A percentile compares a stretch with the other conserved stretches of the same genome.
Evolutionary conservation across 352 stramenopile species (phyloP).

Genomic region (Phytophthora pluvialis): DNA sequence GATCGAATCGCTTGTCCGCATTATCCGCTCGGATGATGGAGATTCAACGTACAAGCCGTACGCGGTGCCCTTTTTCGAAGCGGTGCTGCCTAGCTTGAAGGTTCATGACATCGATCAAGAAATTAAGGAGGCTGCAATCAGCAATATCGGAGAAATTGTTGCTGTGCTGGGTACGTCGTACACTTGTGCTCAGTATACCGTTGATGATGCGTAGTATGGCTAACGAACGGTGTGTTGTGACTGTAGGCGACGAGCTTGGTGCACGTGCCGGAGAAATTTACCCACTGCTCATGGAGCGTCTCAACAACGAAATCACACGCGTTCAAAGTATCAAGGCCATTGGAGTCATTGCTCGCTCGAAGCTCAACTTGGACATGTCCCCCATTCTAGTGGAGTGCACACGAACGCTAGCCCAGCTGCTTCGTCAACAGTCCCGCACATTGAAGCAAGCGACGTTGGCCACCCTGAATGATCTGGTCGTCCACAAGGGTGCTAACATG

Average conservation of each 20-base stretch:
- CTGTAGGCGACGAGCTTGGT: slow-evolving; percentile 81
- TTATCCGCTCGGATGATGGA: slow-evolving; percentile 65
- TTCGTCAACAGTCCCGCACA: slow-evolving; percentile 95
- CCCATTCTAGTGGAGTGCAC: slow-evolving; percentile 91
- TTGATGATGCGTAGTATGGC: slow-evolving; percentile 8
- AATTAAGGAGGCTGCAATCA: slow-evolving; percentile 98
- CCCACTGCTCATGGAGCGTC: slow-evolving; percentile 93
- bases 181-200: not conserved
- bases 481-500: slow-evolving; percentile 77
- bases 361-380: slow-evolving; percentile 90
- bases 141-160: slow-evolving; percentile 91
- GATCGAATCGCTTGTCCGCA: slow-evolving; percentile 90
- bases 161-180: slow-evolving; percentile 59
- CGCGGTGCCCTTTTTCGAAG: slow-evolving; percentile 90
- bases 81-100: slow-evolving; percentile 94
- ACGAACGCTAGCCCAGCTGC: slow-evolving; percentile 88
- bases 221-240: slow-evolving; percentile 17
- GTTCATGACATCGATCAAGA: slow-evolving; percentile 98
- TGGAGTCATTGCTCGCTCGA: slow-evolving; percentile 87
- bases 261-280: slow-evolving; percentile 86
- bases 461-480: slow-evolving; percentile 91
- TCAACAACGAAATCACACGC: slow-evolving; percentile 98
- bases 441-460: slow-evolving; percentile 95
- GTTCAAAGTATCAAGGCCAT: slow-evolving; percentile 97
- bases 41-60: slow-evolving; percentile 54